Percentiles rank a stretch among this genome's conserved stretches.
Conservation (phyloP, 179 eudicot genomes). For the Corrigiola litoralis region DNA sequence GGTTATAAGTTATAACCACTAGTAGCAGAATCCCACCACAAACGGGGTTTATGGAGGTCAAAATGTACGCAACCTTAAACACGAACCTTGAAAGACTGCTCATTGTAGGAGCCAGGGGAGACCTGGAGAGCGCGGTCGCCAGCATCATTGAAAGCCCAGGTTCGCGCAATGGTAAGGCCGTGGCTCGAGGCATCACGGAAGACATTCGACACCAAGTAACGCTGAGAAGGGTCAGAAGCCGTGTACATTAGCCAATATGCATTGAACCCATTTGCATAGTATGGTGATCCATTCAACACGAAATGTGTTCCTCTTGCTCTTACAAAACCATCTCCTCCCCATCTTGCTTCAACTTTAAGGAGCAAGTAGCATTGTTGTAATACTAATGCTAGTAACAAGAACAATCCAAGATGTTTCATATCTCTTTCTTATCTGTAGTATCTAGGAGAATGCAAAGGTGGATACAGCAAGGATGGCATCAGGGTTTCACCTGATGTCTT, state of each 20-base stretch:
- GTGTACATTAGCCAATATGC: conserved; percentile 92
- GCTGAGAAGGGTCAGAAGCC: conserved; percentile 75
- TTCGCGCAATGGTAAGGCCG: conserved; percentile 73
- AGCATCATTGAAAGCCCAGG: conserved; percentile 93
- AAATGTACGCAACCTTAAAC: background rate
- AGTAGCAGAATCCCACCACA: too few relatives aligned
- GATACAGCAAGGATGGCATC: background rate
- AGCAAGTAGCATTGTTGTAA: conserved; percentile 23
- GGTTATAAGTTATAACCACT: too few relatives aligned
- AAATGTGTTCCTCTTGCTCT: conserved; percentile 66
- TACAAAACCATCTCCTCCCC: conserved; percentile 38
- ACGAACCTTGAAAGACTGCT: conserved; percentile 61
- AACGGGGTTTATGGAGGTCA: background rate
- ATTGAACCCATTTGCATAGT: conserved; percentile 89
- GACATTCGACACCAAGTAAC: conserved; percentile 54
- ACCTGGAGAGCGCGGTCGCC: conserved; percentile 65
- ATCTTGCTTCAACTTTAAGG: conserved; percentile 11
- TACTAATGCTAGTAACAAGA: conserved; percentile 8
- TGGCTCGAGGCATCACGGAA: conserved; percentile 63
- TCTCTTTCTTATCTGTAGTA: background rate
- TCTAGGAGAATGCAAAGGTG: background rate
- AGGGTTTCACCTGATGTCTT: conserved; percentile 5
- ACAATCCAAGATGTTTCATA: conserved; percentile 19
- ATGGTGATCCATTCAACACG: conserved; percentile 63
- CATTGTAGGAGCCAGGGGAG: conserved; percentile 80